Base-by-base conservation (phyloP, 345 rosid species). In the Crucihimalaya himalaica region DNA sequence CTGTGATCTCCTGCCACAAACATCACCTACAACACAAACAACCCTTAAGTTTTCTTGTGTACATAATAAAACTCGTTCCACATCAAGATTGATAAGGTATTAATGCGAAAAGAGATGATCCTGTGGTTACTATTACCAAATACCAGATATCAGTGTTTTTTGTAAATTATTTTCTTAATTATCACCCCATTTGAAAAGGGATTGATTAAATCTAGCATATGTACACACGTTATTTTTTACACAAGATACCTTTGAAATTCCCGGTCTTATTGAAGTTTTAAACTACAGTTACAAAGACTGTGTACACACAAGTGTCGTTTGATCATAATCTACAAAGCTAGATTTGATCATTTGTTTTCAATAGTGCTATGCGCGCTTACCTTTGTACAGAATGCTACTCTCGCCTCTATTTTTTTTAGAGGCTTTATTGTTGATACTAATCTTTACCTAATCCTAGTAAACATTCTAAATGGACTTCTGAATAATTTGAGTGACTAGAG, bases 1-100 rank as follows among this genome's bases (percentile, higher is more conserved):
- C 97, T 85, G 68, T 95, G 99, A 77, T 95, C 98, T 82, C 99
- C 99, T 4, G 96, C 97, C 77, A 95, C 99, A 83, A 95, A 86
- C 93, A 95, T 90, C 76, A 95, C 97, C 99, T 92, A 75, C 66
- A 79, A 50, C 48, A 76, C 54, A 70, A 43, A 53, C 8, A 46
- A 64, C 64, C 25, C 62, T 40, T 27, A 8, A 11, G 4, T 63
- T 39, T 39, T 12, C 27, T 57, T 70, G 35, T 57, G 23, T 45
- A 21, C 56, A 15, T 43, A 8, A 9, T 20, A 6, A 34, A 57
- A 43, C 56, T 43, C 56, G 57, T 68, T 40, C 42, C 43, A 55
- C 73, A 68, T 55, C 21, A 69, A 37, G 12, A 67, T 28, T 9
- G 34, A 51, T 5, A 15, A 8, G 4, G 1, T n/a, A 34, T 9